These are phyloP conservation scores for Monilinia aucupariae DNA, from an alignment of 2,329 filamentous ascomycete species.

Conservation along the genomic window DNA sequence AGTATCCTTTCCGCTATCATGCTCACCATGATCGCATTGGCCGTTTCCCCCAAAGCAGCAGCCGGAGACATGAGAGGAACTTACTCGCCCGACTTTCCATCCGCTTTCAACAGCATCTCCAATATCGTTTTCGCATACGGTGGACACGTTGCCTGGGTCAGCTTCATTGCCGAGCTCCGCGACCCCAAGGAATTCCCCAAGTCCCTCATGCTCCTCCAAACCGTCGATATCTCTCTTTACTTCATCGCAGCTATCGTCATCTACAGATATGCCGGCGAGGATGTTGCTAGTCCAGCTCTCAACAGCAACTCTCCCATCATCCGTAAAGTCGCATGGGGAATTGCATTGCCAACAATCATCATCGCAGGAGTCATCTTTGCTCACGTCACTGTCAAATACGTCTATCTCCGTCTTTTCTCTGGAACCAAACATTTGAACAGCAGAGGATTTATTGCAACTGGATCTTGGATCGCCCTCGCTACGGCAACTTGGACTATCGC, in stretches of 20 bases:
- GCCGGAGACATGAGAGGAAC: slow-evolving; percentile 35
- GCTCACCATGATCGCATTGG: slow-evolving; percentile 51
- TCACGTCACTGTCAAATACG: slow-evolving; percentile 59
- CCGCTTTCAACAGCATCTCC: slow-evolving; percentile 45
- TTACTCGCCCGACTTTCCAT: slow-evolving; percentile 37
- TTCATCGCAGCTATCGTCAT: slow-evolving; percentile 47
- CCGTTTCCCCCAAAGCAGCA: slow-evolving; percentile 4
- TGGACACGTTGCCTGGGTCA: slow-evolving; percentile 56
- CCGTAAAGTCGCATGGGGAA: slow-evolving; percentile 60
- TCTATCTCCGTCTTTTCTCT: slow-evolving; percentile 57
- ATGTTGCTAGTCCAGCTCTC: slow-evolving; percentile 60
- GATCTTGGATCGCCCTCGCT: slow-evolving; percentile 55
- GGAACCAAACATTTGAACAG: slow-evolving; percentile 40
- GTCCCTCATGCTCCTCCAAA: slow-evolving; percentile 52
- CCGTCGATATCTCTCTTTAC: slow-evolving; percentile 56
- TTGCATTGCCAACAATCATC: slow-evolving; percentile 65
- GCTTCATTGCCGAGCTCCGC: slow-evolving; percentile 52
- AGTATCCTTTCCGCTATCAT: slow-evolving; percentile 51
- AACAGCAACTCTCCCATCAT: slow-evolving; percentile 49
- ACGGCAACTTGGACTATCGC: slow-evolving; percentile 53
- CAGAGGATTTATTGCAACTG: slow-evolving; percentile 47
- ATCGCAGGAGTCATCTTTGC: slow-evolving; percentile 67
- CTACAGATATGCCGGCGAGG: slow-evolving; percentile 59
- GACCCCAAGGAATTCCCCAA: slow-evolving; percentile 54
- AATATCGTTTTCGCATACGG: slow-evolving; percentile 58